Evolutionary conservation across 169 alveolate genomes (phyloP).

Genomic region (Amoebophrya sp.): DNA sequence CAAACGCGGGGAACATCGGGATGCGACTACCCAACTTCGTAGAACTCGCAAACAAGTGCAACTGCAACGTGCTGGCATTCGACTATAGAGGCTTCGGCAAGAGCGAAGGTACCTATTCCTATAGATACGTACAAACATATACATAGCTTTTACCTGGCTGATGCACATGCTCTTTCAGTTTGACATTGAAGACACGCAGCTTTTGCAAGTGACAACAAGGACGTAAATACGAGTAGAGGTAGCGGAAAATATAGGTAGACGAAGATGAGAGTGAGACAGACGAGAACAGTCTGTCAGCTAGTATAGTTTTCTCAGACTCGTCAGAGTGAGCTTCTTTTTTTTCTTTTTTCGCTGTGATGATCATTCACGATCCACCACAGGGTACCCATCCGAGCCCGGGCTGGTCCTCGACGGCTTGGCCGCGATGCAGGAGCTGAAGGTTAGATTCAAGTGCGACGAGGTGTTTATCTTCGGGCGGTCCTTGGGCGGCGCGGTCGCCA

Average conservation of each 20-base stretch:
- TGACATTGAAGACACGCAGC: too few relatives aligned
- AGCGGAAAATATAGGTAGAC: too few relatives aligned
- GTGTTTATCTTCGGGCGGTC: not conserved
- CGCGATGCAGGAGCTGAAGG: not conserved
- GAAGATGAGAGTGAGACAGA: too few relatives aligned
- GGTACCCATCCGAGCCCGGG: not conserved
- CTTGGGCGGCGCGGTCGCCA: not conserved
- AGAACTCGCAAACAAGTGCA: not conserved
- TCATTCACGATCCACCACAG: not conserved
- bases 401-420: not conserved
- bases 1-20: not conserved
- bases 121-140: too few relatives aligned
- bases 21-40: not conserved
- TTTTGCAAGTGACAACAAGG: too few relatives aligned
- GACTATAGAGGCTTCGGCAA: not conserved
- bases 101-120: not conserved
- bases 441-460: not conserved
- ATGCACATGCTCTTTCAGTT: too few relatives aligned
- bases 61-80: not conserved
- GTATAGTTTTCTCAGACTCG: too few relatives aligned
- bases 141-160: too few relatives aligned
- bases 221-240: too few relatives aligned
- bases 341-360: too few relatives aligned
- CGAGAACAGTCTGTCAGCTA: too few relatives aligned
- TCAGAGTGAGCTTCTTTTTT: too few relatives aligned